Conservation (phyloP, 805 yeast genomes). For the Hanseniaspora taiwanica region DNA sequence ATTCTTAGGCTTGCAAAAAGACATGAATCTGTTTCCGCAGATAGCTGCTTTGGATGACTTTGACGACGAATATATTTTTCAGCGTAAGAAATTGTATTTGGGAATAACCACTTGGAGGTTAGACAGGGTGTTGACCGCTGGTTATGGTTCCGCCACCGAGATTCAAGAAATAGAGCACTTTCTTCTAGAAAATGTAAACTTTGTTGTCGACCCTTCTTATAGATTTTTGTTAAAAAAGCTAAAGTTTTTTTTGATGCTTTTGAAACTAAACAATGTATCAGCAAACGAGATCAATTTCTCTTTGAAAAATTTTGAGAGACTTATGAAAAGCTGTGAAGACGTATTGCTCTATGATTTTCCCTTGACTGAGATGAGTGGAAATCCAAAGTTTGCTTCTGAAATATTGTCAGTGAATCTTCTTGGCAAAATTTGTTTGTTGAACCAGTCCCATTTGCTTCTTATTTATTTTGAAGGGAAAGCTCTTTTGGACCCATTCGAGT, state of each 20-base stretch:
- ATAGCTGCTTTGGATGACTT: conserved; percentile 10
- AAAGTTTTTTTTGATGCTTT: neutral
- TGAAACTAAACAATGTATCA: neutral
- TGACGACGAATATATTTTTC: neutral
- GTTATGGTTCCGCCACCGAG: neutral
- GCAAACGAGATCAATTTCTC: neutral
- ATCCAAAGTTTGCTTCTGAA: neutral
- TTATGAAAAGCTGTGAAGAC: neutral
- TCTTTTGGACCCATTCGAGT: neutral
- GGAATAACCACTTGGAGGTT: neutral
- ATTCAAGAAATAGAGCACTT: neutral
- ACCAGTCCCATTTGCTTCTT: neutral
- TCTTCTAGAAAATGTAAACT: neutral
- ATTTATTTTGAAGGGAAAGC: neutral
- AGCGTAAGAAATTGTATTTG: neutral
- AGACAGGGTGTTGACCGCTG: neutral
- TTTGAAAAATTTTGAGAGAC: neutral
- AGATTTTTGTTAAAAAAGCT: neutral
- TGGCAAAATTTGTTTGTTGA: neutral
- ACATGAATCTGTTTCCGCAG: conserved; percentile 20
- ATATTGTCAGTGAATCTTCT: neutral
- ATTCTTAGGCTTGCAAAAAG: conserved; percentile 23
- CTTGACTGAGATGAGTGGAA: neutral
- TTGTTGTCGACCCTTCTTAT: neutral
- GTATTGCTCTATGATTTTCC: neutral